phyloP scores from a whole-genome alignment of 2,329 filamentous ascomycete species.

The Venturiaceae sp. region DNA sequence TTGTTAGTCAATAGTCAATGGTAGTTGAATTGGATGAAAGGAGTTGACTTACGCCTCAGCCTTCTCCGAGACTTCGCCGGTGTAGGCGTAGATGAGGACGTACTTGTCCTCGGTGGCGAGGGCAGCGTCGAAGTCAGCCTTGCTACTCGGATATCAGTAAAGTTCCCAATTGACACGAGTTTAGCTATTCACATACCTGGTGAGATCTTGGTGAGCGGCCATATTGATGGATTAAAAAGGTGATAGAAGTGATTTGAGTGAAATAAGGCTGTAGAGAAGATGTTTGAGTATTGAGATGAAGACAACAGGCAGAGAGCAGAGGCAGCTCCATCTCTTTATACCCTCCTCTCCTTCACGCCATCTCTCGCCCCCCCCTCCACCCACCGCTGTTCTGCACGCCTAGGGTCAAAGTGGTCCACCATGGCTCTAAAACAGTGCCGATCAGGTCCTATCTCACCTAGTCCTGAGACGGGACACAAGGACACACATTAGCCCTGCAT shows the following conservation, averaged over 20 bases:
- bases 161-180: neutral
- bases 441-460: neutral
- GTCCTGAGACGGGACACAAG: neutral
- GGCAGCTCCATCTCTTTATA: neutral
- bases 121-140: constrained; percentile 19
- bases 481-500: constrained; percentile 4
- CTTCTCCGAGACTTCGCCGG: constrained; percentile 13
- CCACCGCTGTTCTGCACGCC: constrained; percentile 2
- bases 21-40: neutral
- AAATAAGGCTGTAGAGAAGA: neutral
- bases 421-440: neutral
- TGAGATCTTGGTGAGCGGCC: constrained; percentile 17
- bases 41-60: constrained; percentile 19
- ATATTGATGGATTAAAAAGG: constrained; percentile 8
- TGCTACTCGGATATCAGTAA: constrained; percentile 11
- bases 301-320: neutral
- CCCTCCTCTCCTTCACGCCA: neutral
- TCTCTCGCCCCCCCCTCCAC: neutral
- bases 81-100: constrained; percentile 22
- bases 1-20: neutral
- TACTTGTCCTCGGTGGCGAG: constrained; percentile 19
- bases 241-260: neutral
- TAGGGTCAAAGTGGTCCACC: too few relatives aligned
- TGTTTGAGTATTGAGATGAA: neutral
- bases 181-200: constrained; percentile 4